A percentile compares a stretch with the other conserved stretches of the same genome.
phyloP scores from a whole-genome alignment of 164 flowering plant genomes.

The Protea cynaroides region DNA sequence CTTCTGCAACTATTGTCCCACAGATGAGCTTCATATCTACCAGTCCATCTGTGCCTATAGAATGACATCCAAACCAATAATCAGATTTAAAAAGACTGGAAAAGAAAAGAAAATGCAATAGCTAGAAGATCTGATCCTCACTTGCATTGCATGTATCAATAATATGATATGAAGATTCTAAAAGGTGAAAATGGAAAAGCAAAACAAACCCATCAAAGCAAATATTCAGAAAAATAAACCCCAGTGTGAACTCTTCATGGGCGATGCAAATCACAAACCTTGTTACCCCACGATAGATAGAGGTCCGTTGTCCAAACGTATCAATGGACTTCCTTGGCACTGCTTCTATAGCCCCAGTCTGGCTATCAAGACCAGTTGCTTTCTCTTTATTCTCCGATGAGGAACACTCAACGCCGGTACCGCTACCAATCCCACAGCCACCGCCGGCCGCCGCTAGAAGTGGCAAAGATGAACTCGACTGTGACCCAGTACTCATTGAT shows the following conservation, averaged over 20 bases:
- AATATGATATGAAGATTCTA: not conserved
- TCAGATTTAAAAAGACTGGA: not conserved
- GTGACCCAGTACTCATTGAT: slow-evolving; percentile 66
- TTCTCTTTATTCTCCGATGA: slow-evolving; percentile 34
- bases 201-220: not conserved
- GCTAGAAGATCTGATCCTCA: not conserved
- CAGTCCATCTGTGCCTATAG: slow-evolving; percentile 96
- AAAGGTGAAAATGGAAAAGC: not conserved
- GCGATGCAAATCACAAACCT: slow-evolving; percentile 36
- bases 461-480: slow-evolving; percentile 33
- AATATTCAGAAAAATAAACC: not conserved
- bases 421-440: slow-evolving; percentile 17
- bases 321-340: slow-evolving; percentile 74
- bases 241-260: not conserved
- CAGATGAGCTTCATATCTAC: slow-evolving; percentile 94
- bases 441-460: slow-evolving; percentile 16
- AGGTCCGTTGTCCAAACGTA: slow-evolving; percentile 91
- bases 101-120: not conserved
- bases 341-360: slow-evolving; percentile 46
- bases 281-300: slow-evolving; percentile 95
- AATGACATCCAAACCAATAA: not conserved
- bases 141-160: not conserved
- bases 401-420: slow-evolving; percentile 31
- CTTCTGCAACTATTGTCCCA: slow-evolving; percentile 98
- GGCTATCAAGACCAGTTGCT: slow-evolving; percentile 25